Base-by-base conservation (phyloP, 1,284 basidiomycete genomes). In the Dichomitus squalens region DNA sequence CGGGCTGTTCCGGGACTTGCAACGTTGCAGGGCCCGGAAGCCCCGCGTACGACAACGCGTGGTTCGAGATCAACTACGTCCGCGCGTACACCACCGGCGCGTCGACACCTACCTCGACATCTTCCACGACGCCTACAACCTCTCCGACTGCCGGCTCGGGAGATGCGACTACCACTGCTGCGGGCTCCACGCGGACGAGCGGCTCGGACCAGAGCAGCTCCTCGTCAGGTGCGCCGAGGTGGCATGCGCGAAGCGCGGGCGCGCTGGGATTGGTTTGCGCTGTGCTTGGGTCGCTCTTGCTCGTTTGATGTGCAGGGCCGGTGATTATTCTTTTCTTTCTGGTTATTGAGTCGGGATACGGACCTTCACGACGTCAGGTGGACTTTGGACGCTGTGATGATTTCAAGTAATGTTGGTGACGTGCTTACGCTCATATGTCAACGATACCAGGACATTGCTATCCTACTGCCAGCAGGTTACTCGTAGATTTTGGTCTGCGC, bases 21-120 rank as follows among this genome's bases (percentile, higher is more conserved):
- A 81, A 80, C 61, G 84, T 85, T 20, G 75, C 84, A 38, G 79
- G 81, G 52, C 71, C 79, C n/a, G 82, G 81, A 6, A 70, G 75
- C 61, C 79, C 79, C n/a, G 79, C 77, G 57, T 86, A 80, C 68
- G 79, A 80, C 63, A 69, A 79, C 16, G 82, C 83, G 1, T 76
- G 80, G 72, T 83, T 83, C 65, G 81, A 82, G 69, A 72, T 84
- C 66, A 72, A 73, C 61, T 81, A 82, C 63, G 71, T 85, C 52
- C 81, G 81, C 58, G 76, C 75, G 39, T 78, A 76, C 63, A 76
- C 73, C 6, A 72, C 71, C 3, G 61, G 61, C 20, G 20, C 58
- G 52, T 20, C 33, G 14, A 49, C 57, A 7, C 33, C 54, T 9
- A 47, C 57, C 16, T 27, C 58, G 18, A 48, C 53, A 4, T 2